Percentiles rank a stretch among this genome's conserved stretches.
phyloP scores from a whole-genome alignment of 257 asterid species.

The Rhazya stricta region DNA sequence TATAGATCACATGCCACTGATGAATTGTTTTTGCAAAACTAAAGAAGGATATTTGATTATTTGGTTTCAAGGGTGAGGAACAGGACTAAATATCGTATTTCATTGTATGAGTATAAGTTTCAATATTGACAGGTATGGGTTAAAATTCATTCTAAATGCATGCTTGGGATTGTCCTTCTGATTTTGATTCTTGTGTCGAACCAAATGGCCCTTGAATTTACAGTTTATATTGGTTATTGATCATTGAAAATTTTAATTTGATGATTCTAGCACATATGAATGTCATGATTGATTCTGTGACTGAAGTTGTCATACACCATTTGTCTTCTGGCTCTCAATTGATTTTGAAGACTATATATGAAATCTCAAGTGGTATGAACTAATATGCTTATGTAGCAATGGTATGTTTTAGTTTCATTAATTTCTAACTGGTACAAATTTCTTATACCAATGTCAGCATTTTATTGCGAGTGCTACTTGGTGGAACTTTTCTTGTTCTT shows the following conservation, averaged over 20 bases:
- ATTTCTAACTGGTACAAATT: background rate
- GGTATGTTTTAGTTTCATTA: background rate
- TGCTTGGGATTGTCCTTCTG: background rate
- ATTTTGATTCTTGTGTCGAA: background rate
- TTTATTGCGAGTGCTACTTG: background rate
- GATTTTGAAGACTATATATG: background rate
- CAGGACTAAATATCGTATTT: background rate
- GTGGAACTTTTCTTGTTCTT: background rate
- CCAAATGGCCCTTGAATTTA: background rate
- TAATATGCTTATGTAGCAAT: background rate
- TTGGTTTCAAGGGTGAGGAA: background rate
- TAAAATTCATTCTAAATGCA: background rate
- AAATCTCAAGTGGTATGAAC: background rate
- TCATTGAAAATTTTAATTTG: background rate
- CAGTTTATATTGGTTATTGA: background rate
- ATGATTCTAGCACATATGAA: background rate
- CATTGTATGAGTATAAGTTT: background rate
- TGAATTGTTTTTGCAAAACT: slow-evolving; percentile 1
- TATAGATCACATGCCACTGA: background rate
- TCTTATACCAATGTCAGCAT: background rate
- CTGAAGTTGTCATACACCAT: background rate
- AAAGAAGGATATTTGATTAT: background rate
- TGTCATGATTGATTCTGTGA: background rate
- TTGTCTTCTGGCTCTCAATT: background rate
- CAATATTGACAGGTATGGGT: background rate